Conservation (phyloP, 371 early-diverging fungal species). For the Catenaria anguillulae region DNA sequence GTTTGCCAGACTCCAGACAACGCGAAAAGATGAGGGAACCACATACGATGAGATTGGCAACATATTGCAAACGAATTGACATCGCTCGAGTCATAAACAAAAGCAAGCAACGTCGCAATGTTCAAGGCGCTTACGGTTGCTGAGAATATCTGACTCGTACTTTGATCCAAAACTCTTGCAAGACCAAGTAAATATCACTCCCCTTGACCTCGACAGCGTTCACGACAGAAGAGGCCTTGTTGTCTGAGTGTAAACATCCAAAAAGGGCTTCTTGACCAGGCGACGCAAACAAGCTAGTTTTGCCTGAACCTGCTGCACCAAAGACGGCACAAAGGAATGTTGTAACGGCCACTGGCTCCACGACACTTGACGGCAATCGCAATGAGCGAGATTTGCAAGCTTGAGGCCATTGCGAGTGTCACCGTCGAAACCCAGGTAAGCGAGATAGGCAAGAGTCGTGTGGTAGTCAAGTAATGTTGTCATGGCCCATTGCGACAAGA, state of each 20-base stretch:
- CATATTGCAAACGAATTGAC: slow-evolving; percentile 81
- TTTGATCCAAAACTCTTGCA: slow-evolving; percentile 76
- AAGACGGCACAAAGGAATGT: slow-evolving; percentile 82
- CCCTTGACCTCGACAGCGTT: slow-evolving; percentile 90
- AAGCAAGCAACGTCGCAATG: slow-evolving; percentile 75
- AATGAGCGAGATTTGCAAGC: slow-evolving; percentile 15
- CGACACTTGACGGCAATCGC: not conserved
- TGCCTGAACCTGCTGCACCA: slow-evolving; percentile 85
- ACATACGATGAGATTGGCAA: slow-evolving; percentile 61
- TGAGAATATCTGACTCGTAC: slow-evolving; percentile 58
- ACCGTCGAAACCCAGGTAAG: slow-evolving; percentile 84
- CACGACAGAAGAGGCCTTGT: slow-evolving; percentile 60
- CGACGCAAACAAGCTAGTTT: slow-evolving; percentile 69
- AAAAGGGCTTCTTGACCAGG: slow-evolving; percentile 68
- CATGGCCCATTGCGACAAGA: slow-evolving; percentile 96
- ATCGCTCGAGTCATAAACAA: slow-evolving; percentile 89
- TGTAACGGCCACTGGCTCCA: slow-evolving; percentile 32
- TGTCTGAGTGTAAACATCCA: slow-evolving; percentile 56
- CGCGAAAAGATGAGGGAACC: not conserved
- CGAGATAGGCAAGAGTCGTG: slow-evolving; percentile 76
- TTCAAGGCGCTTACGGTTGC: slow-evolving; percentile 59
- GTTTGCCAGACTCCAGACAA: too few relatives aligned
- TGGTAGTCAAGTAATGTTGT: slow-evolving; percentile 79
- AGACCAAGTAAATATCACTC: slow-evolving; percentile 78
- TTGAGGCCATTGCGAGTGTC: slow-evolving; percentile 57